Evolutionary conservation across 2,329 filamentous ascomycete species (phyloP).

Genomic region (Colletotrichum paranaense): DNA sequence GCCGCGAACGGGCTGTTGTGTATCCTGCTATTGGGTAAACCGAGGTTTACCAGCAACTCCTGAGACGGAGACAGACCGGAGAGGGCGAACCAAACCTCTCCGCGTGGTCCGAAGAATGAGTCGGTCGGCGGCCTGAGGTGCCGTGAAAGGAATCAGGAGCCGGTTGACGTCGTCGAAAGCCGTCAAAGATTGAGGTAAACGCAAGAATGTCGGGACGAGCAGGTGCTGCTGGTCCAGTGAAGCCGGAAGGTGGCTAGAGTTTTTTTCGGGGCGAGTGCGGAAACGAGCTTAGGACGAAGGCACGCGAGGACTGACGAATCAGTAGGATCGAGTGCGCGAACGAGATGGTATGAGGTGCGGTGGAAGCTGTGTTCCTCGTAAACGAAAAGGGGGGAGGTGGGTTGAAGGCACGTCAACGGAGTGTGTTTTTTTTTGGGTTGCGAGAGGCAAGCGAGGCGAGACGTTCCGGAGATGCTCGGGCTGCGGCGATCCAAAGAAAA

Average conservation of each 20-base stretch:
- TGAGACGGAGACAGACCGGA: slow-evolving; percentile 43
- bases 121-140: slow-evolving; percentile 9
- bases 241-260: slow-evolving; percentile 1
- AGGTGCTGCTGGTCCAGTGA: slow-evolving; percentile 1
- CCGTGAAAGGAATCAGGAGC: background rate
- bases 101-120: slow-evolving; percentile 39
- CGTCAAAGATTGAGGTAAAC: background rate
- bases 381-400: slow-evolving; percentile 2
- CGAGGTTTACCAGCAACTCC: slow-evolving; percentile 31
- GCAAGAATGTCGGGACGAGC: slow-evolving; percentile 3
- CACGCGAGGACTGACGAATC: slow-evolving; percentile 8
- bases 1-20: slow-evolving; percentile 16
- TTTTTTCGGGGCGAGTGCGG: slow-evolving; percentile 11
- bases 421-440: background rate
- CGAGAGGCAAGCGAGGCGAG: slow-evolving; percentile 17
- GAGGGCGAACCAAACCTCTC: slow-evolving; percentile 49
- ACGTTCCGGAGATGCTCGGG: slow-evolving; percentile 27
- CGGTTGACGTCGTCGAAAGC: slow-evolving; percentile 11
- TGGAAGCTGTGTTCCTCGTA: slow-evolving; percentile 15
- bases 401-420: slow-evolving; percentile 23
- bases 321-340: background rate
- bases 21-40: slow-evolving; percentile 24
- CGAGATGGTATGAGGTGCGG: slow-evolving; percentile 12
- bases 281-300: slow-evolving; percentile 11
- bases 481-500: slow-evolving; percentile 34